These are phyloP conservation scores for Globisporangium sylvaticum DNA, from an alignment of 352 stramenopile species.

Conservation along the genomic window DNA sequence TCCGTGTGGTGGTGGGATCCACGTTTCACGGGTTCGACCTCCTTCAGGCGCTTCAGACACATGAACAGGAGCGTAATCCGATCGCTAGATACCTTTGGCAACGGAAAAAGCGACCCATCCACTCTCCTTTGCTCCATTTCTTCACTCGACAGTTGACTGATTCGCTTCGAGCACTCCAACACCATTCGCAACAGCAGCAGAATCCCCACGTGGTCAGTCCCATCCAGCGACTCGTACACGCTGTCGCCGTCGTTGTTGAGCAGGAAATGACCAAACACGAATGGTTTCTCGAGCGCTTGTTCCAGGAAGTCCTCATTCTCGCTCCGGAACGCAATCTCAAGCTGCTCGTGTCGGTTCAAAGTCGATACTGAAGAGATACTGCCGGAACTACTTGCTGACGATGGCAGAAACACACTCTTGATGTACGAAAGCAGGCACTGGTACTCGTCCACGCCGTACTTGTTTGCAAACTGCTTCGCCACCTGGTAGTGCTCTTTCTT, in stretches of 20 bases:
- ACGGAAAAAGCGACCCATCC: constrained; percentile 32
- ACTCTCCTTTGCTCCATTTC: background rate
- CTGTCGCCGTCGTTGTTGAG: constrained; percentile 24
- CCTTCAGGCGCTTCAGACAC: constrained; percentile 75
- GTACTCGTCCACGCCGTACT: constrained; percentile 67
- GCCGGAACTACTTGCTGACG: background rate
- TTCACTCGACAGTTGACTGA: constrained; percentile 8
- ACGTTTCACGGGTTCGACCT: constrained; percentile 23
- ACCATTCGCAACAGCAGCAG: constrained; percentile 68
- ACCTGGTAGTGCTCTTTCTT: constrained; percentile 43
- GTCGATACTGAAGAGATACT: background rate
- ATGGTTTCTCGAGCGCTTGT: constrained; percentile 51
- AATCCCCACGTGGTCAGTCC: constrained; percentile 66
- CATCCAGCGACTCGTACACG: constrained; percentile 55
- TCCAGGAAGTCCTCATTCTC: constrained; percentile 56
- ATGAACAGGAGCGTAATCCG: constrained; percentile 69
- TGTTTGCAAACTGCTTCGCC: constrained; percentile 53
- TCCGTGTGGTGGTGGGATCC: background rate
- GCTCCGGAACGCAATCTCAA: constrained; percentile 62
- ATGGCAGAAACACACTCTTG: constrained; percentile 34
- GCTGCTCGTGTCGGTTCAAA: constrained; percentile 45
- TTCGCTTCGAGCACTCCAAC: constrained; percentile 71
- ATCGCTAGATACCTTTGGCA: constrained; percentile 48
- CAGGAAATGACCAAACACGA: constrained; percentile 54
- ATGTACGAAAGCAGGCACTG: constrained; percentile 66